phyloP scores from a whole-genome alignment of 2,329 filamentous ascomycete species.

The Cadophora sp. region DNA sequence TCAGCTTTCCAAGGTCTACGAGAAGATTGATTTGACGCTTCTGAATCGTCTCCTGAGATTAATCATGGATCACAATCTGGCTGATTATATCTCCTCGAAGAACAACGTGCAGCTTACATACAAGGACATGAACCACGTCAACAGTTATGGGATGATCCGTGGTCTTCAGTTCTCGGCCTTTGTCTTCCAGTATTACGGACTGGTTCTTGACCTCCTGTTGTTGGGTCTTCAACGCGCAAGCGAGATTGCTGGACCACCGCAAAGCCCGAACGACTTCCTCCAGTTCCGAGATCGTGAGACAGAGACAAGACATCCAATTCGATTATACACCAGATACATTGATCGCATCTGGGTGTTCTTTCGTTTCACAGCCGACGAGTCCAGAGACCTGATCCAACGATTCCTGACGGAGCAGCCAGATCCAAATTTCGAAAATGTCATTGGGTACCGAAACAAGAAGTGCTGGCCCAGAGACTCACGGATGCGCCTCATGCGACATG shows the following conservation, averaged over 20 bases:
- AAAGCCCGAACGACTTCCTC: conserved; percentile 95
- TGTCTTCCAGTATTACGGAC: conserved; percentile 97
- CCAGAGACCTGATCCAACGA: conserved; percentile 92
- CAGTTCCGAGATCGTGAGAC: conserved; percentile 95
- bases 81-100: conserved; percentile 98
- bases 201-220: conserved; percentile 91
- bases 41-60: conserved; percentile 90
- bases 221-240: conserved; percentile 95
- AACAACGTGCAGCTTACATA: conserved; percentile 99
- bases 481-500: conserved; percentile 98
- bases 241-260: conserved; percentile 93
- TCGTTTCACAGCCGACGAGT: conserved; percentile 92
- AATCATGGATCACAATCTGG: conserved; percentile 99
- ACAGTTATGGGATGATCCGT: conserved; percentile 98
- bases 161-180: conserved; percentile 98
- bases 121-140: conserved; percentile 99
- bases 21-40: conserved; percentile 97
- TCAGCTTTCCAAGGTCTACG: conserved; percentile 97
- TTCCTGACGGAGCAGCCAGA: conserved; percentile 98
- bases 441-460: conserved; percentile 99
- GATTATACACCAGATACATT: conserved; percentile 97
- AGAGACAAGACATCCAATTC: conserved; percentile 91
- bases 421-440: conserved; percentile 98
- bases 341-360: conserved; percentile 99
- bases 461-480: conserved; percentile 98